phyloP scores from a whole-genome alignment of 192 early-diverging fungal genomes.

The Oehlia diaphana region DNA sequence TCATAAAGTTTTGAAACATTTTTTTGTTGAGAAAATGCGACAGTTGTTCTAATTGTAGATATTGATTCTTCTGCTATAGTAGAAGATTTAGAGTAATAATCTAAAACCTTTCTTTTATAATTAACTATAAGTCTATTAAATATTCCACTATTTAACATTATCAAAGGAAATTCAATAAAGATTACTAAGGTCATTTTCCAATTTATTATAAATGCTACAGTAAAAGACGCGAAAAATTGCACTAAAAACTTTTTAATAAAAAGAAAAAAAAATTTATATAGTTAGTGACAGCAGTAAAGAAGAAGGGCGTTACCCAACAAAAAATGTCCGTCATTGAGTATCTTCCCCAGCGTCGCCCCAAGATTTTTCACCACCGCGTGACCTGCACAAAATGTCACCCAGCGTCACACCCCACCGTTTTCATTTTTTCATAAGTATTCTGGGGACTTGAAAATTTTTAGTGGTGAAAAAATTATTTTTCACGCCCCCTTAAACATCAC shows the following conservation, averaged over 20 bases:
- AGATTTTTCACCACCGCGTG: too few relatives aligned
- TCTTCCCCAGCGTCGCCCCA: too few relatives aligned
- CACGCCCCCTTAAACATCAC: too few relatives aligned
- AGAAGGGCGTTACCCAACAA: not conserved
- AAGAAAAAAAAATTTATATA: not conserved
- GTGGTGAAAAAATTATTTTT: too few relatives aligned
- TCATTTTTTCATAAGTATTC: too few relatives aligned
- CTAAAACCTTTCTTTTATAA: constrained; percentile 50
- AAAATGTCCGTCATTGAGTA: too few relatives aligned
- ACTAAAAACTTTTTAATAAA: constrained; percentile 28
- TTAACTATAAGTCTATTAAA: constrained; percentile 55
- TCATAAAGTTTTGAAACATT: constrained; percentile 49
- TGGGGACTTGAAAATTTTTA: too few relatives aligned
- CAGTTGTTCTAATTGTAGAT: constrained; percentile 81
- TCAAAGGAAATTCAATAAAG: constrained; percentile 67
- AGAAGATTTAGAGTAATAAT: constrained; percentile 65
- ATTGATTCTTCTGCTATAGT: constrained; percentile 84
- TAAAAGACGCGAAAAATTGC: constrained; percentile 66
- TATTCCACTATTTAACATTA: constrained; percentile 62
- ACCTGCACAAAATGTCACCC: too few relatives aligned
- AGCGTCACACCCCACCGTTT: too few relatives aligned
- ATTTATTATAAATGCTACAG: constrained; percentile 57
- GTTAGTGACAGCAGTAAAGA: not conserved
- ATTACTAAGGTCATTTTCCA: constrained; percentile 68
- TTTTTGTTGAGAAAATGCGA: constrained; percentile 65